Evolutionary conservation across 2,329 filamentous ascomycete genomes (phyloP).

Genomic region (Botrytis fragariae): DNA sequence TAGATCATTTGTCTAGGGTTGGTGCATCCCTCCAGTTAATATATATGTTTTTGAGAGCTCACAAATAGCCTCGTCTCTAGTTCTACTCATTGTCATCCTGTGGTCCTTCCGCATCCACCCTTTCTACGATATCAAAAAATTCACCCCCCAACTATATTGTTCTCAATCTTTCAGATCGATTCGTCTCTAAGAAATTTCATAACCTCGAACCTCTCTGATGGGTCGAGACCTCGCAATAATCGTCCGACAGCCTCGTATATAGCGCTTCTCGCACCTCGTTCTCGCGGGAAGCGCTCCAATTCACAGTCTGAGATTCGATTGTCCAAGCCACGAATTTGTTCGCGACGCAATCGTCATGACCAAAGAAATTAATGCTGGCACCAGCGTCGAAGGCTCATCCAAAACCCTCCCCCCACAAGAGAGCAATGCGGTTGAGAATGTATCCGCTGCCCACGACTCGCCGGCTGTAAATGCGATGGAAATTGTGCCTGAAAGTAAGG

Average conservation of each 20-base stretch:
- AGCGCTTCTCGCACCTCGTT: conserved; percentile 37
- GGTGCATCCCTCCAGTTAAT: background rate
- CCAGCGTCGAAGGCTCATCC: conserved; percentile 31
- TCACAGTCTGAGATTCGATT: conserved; percentile 17
- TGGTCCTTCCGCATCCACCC: background rate
- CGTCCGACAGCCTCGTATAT: conserved; percentile 36
- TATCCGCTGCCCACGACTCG: conserved; percentile 21
- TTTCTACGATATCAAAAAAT: conserved; percentile 1
- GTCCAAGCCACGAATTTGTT: conserved; percentile 10
- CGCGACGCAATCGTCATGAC: conserved; percentile 30
- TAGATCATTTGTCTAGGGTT: background rate
- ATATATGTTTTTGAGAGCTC: background rate
- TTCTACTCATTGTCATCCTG: conserved; percentile 17
- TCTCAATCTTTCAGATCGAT: background rate
- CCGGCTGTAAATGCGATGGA: conserved; percentile 22
- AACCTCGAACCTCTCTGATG: conserved; percentile 32
- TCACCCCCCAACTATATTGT: background rate
- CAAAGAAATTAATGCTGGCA: conserved; percentile 33
- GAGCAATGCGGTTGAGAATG: conserved; percentile 24
- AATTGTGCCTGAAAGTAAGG: conserved; percentile 12
- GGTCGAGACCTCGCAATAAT: conserved; percentile 31
- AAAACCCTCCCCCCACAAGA: conserved; percentile 25
- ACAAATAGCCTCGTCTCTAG: conserved; percentile 16
- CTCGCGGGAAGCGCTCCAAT: conserved; percentile 38
- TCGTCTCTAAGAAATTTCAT: background rate